Evolutionary conservation across 768 basidiomycete genomes (phyloP), one percentile per base, ranked within the genome.

Genomic region (Termitomyces sp.): DNA sequence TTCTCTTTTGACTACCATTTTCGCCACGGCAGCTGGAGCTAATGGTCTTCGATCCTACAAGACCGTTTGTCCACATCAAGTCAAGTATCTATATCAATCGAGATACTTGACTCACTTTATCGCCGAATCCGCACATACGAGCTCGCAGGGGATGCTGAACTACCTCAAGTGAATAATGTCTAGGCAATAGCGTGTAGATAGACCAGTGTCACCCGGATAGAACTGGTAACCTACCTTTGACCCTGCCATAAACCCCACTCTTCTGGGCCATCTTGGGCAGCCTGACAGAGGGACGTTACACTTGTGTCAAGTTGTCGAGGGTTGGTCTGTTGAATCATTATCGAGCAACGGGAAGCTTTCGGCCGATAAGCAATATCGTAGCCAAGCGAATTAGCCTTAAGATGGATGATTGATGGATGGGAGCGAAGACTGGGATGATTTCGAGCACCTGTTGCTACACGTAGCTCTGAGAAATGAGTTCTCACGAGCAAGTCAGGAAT

Each of bases 121-220:
- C 93, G 47, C 95, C 95, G 72, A 96, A 95, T 12, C 95, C 95
- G 70, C 95, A 96, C 88, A 95, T 95, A 63, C 95, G 84, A 51
- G 95, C 95, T 45, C 95, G 85, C 49, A 91, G 72, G 42, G 95
- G 95, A 65, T 95, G 85, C 70, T 97, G 95, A 3, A 91, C 82
- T 66, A 95, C 83, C 63, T 92, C 87, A 44, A 96, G 81, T 15
- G 87, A 84, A 72, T 95, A 95, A 69, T 89, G 79, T 68, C 92
- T 93, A 66, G 2, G 20, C 48, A 54, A 37, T 13, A 7, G 58
- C 13, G 63, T 63, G n/a, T 12, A 61, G 53, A 57, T 42, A 57
- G 62, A 42, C 63, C 49, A 57, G 55, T 41, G 54, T 9, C 52
- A 15, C 48, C 54, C 39, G 53, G 11, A 11, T 48, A 54, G 54